Percentiles rank a stretch among this genome's conserved stretches.
Evolutionary conservation across 805 yeast species (phyloP).

Genomic region (Ogataea neopini): DNA sequence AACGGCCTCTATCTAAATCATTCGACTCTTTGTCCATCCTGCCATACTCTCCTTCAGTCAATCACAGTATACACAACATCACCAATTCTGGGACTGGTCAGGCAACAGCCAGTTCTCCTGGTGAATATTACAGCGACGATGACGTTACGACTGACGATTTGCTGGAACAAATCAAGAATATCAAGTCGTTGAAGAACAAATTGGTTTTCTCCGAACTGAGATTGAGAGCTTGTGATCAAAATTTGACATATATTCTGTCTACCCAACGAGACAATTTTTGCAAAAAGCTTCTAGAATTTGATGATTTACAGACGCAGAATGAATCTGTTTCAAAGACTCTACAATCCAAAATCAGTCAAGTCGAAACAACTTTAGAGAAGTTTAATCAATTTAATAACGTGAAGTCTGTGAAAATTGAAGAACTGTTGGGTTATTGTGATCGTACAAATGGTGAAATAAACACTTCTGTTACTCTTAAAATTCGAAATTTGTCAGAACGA

Average conservation of each 20-base stretch:
- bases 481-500: conserved; percentile 54
- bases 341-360: conserved; percentile 20
- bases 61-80: neutral
- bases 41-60: conserved; percentile 6
- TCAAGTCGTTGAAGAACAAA: conserved; percentile 17
- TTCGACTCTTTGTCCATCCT: conserved; percentile 15
- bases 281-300: conserved; percentile 31
- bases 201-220: conserved; percentile 21
- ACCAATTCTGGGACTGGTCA: neutral
- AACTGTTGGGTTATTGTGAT: conserved; percentile 61
- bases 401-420: conserved; percentile 52
- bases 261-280: conserved; percentile 26
- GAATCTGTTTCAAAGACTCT: conserved; percentile 22
- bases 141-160: conserved; percentile 13
- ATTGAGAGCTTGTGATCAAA: conserved; percentile 19
- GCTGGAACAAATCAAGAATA: conserved; percentile 16
- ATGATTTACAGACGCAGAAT: conserved; percentile 33
- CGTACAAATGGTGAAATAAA: conserved; percentile 72
- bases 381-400: conserved; percentile 23
- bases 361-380: conserved; percentile 24
- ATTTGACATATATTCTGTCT: conserved; percentile 21
- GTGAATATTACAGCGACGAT: conserved; percentile 6
- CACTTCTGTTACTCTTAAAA: conserved; percentile 64
- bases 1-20: conserved; percentile 10
- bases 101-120: neutral